Evolutionary conservation across 2,329 filamentous ascomycete species (phyloP).

Genomic region (Xylaria sp.): DNA sequence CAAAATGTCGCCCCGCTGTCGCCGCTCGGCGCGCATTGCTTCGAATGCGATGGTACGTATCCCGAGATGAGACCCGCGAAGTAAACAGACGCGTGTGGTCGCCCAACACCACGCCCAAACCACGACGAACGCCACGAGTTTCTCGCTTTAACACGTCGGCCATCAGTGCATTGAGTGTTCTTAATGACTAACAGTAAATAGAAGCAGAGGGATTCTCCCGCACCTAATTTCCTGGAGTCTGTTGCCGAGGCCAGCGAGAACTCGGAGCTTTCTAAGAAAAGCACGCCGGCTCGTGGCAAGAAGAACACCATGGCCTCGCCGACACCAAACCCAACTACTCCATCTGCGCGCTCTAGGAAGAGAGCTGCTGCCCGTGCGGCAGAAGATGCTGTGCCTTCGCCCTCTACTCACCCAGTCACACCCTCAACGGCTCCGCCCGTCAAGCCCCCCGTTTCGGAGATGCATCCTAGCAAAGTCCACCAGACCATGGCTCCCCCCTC

Average conservation of each 20-base stretch:
- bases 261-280: constrained; percentile 2
- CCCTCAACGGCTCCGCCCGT: constrained; percentile 61
- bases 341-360: not conserved
- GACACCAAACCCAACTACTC: constrained; percentile 44
- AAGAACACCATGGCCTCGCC: constrained; percentile 35
- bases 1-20: constrained; percentile 32
- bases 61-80: not conserved
- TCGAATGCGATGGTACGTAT: constrained; percentile 36
- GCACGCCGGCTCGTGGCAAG: constrained; percentile 26
- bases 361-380: constrained; percentile 26
- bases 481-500: constrained; percentile 71
- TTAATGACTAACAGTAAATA: constrained; percentile 7
- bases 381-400: constrained; percentile 33
- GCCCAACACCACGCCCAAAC: not conserved
- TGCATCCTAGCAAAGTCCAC: constrained; percentile 85
- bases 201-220: constrained; percentile 25
- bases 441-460: constrained; percentile 71
- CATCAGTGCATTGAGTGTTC: not conserved
- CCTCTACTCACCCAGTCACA: constrained; percentile 40
- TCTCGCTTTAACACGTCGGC: not conserved
- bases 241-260: constrained; percentile 41
- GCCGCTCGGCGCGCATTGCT: constrained; percentile 42
- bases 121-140: not conserved
- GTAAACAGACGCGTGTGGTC: constrained; percentile 13
- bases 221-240: constrained; percentile 13